Percentiles rank a stretch among this genome's conserved stretches.
phyloP scores from a whole-genome alignment of 495 filamentous ascomycete species.

The Penicillium maclennaniae region DNA sequence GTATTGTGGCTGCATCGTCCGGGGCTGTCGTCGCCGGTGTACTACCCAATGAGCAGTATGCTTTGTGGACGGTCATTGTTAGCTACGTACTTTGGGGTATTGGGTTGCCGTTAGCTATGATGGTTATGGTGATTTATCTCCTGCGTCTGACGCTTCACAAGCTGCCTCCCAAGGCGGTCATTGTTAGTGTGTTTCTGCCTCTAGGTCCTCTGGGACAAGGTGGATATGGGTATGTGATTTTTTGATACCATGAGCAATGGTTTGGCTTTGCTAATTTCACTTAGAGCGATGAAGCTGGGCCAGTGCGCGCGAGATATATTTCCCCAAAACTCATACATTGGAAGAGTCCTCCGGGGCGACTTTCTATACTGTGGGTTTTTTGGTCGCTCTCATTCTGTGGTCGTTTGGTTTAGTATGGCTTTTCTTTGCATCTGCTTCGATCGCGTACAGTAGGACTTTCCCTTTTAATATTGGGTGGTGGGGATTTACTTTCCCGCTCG shows the following conservation, averaged over 20 bases:
- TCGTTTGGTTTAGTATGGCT: conserved; percentile 60
- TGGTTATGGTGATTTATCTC: conserved; percentile 58
- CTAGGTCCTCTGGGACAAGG: conserved; percentile 58
- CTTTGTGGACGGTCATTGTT: conserved; percentile 52
- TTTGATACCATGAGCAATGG: too few species aligned
- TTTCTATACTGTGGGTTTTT: conserved; percentile 51
- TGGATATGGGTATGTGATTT: conserved; percentile 41
- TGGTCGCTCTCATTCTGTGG: conserved; percentile 56
- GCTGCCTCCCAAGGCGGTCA: conserved; percentile 54
- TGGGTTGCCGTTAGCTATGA: conserved; percentile 52
- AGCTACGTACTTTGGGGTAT: conserved; percentile 60
- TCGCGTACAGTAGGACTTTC: conserved; percentile 40
- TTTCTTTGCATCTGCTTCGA: conserved; percentile 48
- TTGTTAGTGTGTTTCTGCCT: conserved; percentile 60
- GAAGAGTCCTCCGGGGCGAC: conserved; percentile 41
- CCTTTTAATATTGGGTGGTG: conserved; percentile 69
- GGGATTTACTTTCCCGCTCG: conserved; percentile 61
- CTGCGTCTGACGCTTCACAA: conserved; percentile 55
- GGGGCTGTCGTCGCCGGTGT: conserved; percentile 53
- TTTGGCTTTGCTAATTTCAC: background rate
- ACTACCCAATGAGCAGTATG: conserved; percentile 48
- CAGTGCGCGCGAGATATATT: conserved; percentile 44
- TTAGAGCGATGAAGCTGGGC: conserved; percentile 52
- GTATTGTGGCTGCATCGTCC: conserved; percentile 56
- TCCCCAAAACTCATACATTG: conserved; percentile 49